Percentiles rank a stretch among this genome's conserved stretches.
phyloP scores from a whole-genome alignment of 1,284 basidiomycete species.

The Cryptococcus wingfieldii region DNA sequence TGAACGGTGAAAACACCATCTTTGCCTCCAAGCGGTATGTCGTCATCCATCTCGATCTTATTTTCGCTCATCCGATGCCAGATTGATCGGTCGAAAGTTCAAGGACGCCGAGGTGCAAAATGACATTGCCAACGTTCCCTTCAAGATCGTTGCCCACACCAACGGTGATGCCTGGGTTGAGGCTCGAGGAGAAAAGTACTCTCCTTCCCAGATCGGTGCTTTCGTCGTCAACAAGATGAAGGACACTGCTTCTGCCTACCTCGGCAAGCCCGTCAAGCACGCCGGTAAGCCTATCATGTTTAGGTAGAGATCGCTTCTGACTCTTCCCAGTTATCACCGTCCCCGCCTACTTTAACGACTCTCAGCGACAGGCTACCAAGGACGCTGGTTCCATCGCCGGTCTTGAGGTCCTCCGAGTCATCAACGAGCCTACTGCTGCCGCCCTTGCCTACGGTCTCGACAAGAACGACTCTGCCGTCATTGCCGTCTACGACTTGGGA shows the following conservation, averaged over 20 bases:
- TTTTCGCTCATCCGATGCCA: constrained; percentile 4
- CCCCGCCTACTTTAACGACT: constrained; percentile 98
- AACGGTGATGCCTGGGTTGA: constrained; percentile 71
- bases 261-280: constrained; percentile 90
- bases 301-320: constrained; percentile 43
- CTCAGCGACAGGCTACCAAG: constrained; percentile 96
- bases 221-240: constrained; percentile 90
- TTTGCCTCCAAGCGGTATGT: constrained; percentile 85
- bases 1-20: constrained; percentile 91
- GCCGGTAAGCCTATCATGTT: constrained; percentile 50
- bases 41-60: neutral
- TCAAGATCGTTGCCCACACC: constrained; percentile 66
- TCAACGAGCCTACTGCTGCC: constrained; percentile 98
- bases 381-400: constrained; percentile 95
- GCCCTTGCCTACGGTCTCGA: constrained; percentile 96
- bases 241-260: constrained; percentile 86
- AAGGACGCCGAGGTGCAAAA: constrained; percentile 89
- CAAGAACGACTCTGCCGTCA: constrained; percentile 70
- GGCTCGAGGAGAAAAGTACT: constrained; percentile 58
- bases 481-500: constrained; percentile 95
- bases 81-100: constrained; percentile 88
- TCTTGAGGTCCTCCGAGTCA: constrained; percentile 93
- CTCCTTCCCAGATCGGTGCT: constrained; percentile 64
- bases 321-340: constrained; percentile 81
- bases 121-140: constrained; percentile 66